Conservation (phyloP, 2,329 filamentous ascomycete genomes). For the Aurifilum marmelostoma region DNA sequence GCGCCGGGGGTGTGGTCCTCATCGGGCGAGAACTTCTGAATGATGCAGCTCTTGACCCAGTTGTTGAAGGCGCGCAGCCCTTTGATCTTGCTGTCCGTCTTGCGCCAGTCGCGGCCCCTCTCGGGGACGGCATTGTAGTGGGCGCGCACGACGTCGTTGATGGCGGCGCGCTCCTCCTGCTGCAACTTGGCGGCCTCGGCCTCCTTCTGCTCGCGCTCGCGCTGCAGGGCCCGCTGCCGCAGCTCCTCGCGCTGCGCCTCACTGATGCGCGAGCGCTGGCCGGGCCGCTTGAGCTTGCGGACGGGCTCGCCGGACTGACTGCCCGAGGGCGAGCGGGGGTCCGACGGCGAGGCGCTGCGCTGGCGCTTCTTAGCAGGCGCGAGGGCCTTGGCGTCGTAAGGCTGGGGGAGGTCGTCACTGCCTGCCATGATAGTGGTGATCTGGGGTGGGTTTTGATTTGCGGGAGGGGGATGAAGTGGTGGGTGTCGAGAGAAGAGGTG, state of each 20-base stretch:
- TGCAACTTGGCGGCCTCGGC: slow-evolving; percentile 45
- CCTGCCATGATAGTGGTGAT: slow-evolving; percentile 39
- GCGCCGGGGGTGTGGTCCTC: slow-evolving; percentile 71
- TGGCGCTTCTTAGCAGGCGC: slow-evolving; percentile 63
- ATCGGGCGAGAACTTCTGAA: slow-evolving; percentile 90
- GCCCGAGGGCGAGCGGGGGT: slow-evolving; percentile 23
- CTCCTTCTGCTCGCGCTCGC: slow-evolving; percentile 54
- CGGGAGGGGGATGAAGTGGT: neutral
- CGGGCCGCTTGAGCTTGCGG: slow-evolving; percentile 71
- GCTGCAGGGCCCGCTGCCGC: slow-evolving; percentile 59
- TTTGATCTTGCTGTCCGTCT: slow-evolving; percentile 92
- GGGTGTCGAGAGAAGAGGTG: neutral
- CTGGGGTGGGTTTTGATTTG: neutral
- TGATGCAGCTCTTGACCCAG: slow-evolving; percentile 97
- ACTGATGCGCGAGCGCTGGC: slow-evolving; percentile 67
- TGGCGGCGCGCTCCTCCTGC: slow-evolving; percentile 57
- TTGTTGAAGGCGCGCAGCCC: slow-evolving; percentile 95
- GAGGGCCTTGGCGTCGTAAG: slow-evolving; percentile 62
- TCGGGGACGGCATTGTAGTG: slow-evolving; percentile 97
- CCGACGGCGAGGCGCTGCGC: slow-evolving; percentile 53
- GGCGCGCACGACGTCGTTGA: slow-evolving; percentile 84
- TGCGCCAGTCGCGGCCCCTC: slow-evolving; percentile 90
- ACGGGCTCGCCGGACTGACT: slow-evolving; percentile 45
- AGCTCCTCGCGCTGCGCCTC: slow-evolving; percentile 70
- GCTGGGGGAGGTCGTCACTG: slow-evolving; percentile 56